Evolutionary conservation across 305 asterid species (phyloP), one percentile per base, ranked within the genome.

Genomic region (Fraxinus ornus): DNA sequence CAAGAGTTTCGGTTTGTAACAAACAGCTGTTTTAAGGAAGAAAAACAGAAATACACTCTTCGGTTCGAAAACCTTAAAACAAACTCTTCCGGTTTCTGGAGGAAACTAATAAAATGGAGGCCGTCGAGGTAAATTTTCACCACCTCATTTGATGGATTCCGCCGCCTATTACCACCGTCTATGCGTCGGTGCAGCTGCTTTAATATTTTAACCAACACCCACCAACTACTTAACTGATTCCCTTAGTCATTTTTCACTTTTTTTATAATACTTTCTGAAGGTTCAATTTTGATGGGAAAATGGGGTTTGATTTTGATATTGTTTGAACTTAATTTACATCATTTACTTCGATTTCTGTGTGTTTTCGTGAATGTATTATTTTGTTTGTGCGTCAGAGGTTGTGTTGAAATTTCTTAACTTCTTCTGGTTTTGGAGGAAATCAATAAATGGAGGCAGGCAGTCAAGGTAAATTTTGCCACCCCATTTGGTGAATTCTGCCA

Each of bases 11-110:
- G 19, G 77, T 73, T 73, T 73, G 77, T 73, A 73, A 73, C 77
- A 73, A 39, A 73, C 77, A 35, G 77, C 77, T 73, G 77, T 33
- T 73, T n/a, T 73, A 17, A 33, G 77, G 77, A 73, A 35, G 77
- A 73, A 19, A 73, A 8, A 60, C 32, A 60, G 28, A 8, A 60
- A 19, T 15, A 72, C 76, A 33, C 24, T 15, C 41, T 17, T 72
- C 49, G 49, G 77, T 73, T 73, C 49, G 77, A 35, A 73, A 73
- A 33, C 77, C 49, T 73, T 33, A 21, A 32, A 17, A n/a, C 15
- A 8, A 73, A 73, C 77, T 73, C 47, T n/a, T 73, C 30, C 22
- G n/a, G 77, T 35, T 73, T 35, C 22, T 8, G 24, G 77, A 73
- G 77, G 77, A 73, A 35, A 73, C 47, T 22, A 35, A 33, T 32